Base-by-base conservation (phyloP, 2,329 filamentous ascomycete genomes). In the Cephalotrichum gorgonifer region DNA sequence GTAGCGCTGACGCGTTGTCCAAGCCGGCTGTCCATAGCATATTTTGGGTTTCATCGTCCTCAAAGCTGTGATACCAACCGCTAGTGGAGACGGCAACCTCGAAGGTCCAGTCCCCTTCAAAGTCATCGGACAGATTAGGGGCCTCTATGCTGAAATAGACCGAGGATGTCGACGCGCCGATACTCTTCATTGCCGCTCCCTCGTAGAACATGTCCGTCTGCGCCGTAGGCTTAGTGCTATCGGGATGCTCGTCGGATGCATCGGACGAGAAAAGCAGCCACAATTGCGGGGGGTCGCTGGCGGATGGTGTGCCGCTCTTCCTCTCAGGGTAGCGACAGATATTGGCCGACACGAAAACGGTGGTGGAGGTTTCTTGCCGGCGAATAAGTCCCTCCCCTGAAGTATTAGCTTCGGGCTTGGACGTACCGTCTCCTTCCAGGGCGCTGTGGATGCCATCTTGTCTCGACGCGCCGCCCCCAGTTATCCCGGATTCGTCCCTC, bases 1-100 rank as follows among this genome's bases (percentile, higher is more conserved):
- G 71, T 2, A 88, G 88, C 83, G 27, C 75, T 76, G 41, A 83
- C 63, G 97, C 93, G 23, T 87, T 88, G 60, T 97, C 93, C 47
- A 96, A 80, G 2, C 39, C 46, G 6, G 25, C 38, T 8, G 38
- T 41, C 66, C 90, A 85, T 56, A 81, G 78, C 7, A 96, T 71
- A 2, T 48, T 53, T 12, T 53, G 69, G 20, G 71, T 61, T 1
- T 63, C 58, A 12, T 69, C 62, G 53, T 74, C 65, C 54, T 79
- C 70, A 56, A 79, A 86, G 31, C 67, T 73, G 65, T 94, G 85
- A 61, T 87, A 96, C 52, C 76, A 85, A 1, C 71, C 76, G 57
- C 95, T 85, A n/a, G 83, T 81, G 2, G 90, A 96, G 5, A 79
- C 86, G 1, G 88, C 88, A 22, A 98, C 69, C 57, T 94, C 75